These are phyloP conservation scores for Beauveria scarabaeidicola DNA, from an alignment of 2,329 filamentous ascomycete species.

Conservation along the genomic window DNA sequence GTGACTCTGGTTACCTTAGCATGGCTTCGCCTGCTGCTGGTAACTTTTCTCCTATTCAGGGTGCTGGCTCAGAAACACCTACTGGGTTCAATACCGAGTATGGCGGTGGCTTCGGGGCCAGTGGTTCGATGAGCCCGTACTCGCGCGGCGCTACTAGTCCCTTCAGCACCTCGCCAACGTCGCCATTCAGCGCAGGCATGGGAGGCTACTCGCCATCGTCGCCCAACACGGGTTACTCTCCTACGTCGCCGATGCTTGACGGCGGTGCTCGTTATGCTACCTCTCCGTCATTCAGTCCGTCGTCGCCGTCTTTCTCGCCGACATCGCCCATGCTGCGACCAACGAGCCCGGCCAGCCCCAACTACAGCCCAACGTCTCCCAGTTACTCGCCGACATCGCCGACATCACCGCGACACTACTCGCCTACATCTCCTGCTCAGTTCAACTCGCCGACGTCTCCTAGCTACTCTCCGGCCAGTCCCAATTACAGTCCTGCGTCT, in stretches of 20 bases:
- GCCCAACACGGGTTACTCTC: conserved; percentile 59
- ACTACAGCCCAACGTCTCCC: conserved; percentile 58
- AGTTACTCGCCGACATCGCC: conserved; percentile 57
- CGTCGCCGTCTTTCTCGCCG: conserved; percentile 55
- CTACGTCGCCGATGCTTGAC: conserved; percentile 39
- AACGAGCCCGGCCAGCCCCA: conserved; percentile 47
- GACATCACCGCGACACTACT: conserved; percentile 48
- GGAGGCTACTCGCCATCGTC: conserved; percentile 69
- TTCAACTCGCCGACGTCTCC: conserved; percentile 72
- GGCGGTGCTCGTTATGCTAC: conserved; percentile 46
- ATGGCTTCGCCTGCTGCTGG: conserved; percentile 54
- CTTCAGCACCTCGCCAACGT: conserved; percentile 61
- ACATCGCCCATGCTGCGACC: conserved; percentile 51
- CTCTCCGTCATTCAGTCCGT: conserved; percentile 55
- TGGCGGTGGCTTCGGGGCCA: conserved; percentile 40
- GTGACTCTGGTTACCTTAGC: conserved; percentile 58
- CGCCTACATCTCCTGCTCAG: conserved; percentile 61
- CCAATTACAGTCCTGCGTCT: conserved; percentile 63
- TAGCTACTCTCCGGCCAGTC: conserved; percentile 61
- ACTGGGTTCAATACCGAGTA: conserved; percentile 58
- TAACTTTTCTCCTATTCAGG: conserved; percentile 71
- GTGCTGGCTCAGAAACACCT: conserved; percentile 62
- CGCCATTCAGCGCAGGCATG: conserved; percentile 50
- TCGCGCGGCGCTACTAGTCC: conserved; percentile 59
- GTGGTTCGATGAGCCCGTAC: conserved; percentile 55